A percentile compares a stretch with the other conserved stretches of the same genome.
phyloP scores from a whole-genome alignment of 768 basidiomycete genomes.

The Chlorophyllum brunneum region DNA sequence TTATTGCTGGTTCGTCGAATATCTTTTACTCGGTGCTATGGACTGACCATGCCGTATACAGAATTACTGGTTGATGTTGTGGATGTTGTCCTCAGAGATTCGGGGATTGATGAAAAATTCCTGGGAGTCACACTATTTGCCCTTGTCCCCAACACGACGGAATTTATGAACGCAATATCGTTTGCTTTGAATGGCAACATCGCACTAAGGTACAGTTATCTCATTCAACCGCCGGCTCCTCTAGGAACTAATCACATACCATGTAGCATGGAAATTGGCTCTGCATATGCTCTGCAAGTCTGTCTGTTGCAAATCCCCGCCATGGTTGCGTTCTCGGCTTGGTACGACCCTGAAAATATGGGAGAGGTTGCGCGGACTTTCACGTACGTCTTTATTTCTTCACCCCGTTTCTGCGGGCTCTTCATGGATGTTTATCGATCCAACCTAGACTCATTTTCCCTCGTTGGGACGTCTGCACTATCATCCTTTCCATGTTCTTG shows the following conservation, averaged over 20 bases:
- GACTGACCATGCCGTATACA: conserved; percentile 23
- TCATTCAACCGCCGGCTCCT: not conserved
- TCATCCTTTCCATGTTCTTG: conserved; percentile 94
- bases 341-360: conserved; percentile 85
- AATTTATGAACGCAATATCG: conserved; percentile 99
- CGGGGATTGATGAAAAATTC: conserved; percentile 96
- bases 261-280: conserved; percentile 96
- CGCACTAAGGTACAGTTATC: conserved; percentile 75
- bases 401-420: not conserved
- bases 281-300: conserved; percentile 97
- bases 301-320: conserved; percentile 97
- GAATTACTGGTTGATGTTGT: conserved; percentile 95
- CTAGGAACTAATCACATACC: not conserved
- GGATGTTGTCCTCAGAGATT: conserved; percentile 85
- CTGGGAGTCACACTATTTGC: conserved; percentile 95
- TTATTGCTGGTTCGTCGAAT: conserved; percentile 75
- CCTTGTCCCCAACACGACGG: conserved; percentile 96
- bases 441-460: conserved; percentile 86
- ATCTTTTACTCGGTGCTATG: not conserved
- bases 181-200: conserved; percentile 98
- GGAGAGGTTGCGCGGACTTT: conserved; percentile 88
- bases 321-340: conserved; percentile 98
- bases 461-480: conserved; percentile 93
- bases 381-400: conserved; percentile 58
- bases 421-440: not conserved